Percentiles rank a stretch among this genome's conserved stretches.
Evolutionary conservation across 2,329 filamentous ascomycete genomes (phyloP).

Genomic region (Dactylellina drechsleri): DNA sequence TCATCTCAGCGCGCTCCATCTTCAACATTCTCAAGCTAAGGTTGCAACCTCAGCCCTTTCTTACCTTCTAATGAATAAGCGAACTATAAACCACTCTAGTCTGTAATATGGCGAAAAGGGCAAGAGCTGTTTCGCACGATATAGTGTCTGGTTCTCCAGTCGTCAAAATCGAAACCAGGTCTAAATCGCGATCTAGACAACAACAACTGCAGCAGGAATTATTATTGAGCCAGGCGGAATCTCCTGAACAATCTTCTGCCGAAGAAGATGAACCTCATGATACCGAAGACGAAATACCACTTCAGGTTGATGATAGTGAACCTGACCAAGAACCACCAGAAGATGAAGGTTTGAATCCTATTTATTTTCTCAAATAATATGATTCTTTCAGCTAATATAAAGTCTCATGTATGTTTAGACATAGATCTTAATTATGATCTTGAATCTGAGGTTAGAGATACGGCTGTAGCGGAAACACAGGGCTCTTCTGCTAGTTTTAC

Average conservation of each 20-base stretch:
- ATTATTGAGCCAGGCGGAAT: neutral
- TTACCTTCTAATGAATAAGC: neutral
- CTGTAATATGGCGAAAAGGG: conserved; percentile 14
- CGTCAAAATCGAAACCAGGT: conserved; percentile 1
- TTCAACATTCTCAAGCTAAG: neutral
- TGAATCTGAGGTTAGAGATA: no score
- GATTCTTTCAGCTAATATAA: no score
- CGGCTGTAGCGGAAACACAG: no score
- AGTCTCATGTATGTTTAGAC: no score
- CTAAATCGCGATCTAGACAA: conserved; percentile 1
- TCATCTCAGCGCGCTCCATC: neutral
- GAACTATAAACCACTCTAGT: neutral
- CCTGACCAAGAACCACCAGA: no score
- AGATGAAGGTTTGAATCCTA: no score
- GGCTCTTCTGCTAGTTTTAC: no score
- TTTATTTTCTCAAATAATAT: no score
- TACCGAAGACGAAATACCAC: neutral
- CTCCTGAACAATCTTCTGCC: neutral
- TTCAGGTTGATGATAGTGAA: conserved; percentile 1
- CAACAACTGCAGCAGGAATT: no score
- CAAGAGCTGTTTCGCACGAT: conserved; percentile 15
- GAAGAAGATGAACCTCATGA: neutral
- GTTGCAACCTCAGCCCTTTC: neutral
- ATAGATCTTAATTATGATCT: no score
- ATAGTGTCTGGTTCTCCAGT: conserved; percentile 7